These are phyloP conservation scores for Misopates orontium DNA, from an alignment of 257 asterid genomes.

Conservation along the genomic window DNA sequence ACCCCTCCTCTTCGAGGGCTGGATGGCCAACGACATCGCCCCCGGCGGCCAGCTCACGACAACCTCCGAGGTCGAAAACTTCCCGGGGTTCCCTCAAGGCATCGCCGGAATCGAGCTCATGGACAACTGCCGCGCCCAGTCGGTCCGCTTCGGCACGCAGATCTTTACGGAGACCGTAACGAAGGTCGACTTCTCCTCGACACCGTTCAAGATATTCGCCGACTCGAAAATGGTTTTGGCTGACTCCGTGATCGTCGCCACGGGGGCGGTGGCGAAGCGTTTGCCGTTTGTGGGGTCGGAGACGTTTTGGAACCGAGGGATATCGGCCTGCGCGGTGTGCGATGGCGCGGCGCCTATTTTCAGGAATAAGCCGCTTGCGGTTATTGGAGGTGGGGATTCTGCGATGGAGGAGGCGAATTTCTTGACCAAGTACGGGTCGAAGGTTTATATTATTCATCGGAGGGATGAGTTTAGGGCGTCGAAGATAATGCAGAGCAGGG, in stretches of 20 bases:
- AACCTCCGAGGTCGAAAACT: constrained; percentile 90
- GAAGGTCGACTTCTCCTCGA: constrained; percentile 60
- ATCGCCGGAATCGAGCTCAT: constrained; percentile 70
- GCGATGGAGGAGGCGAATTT: constrained; percentile 98
- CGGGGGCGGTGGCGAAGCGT: constrained; percentile 88
- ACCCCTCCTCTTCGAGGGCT: constrained; percentile 90
- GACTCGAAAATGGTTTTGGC: constrained; percentile 70
- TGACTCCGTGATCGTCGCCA: constrained; percentile 73
- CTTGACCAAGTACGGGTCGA: constrained; percentile 87
- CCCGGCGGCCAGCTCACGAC: constrained; percentile 98
- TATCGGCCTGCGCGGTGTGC: constrained; percentile 95
- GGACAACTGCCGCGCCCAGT: constrained; percentile 69
- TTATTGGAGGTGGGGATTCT: constrained; percentile 97
- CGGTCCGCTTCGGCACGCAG: constrained; percentile 63
- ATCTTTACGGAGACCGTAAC: constrained; percentile 73
- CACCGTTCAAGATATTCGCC: constrained; percentile 57
- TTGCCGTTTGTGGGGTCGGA: constrained; percentile 71
- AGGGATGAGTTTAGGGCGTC: constrained; percentile 91
- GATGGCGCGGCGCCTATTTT: constrained; percentile 96
- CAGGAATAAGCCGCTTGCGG: constrained; percentile 78
- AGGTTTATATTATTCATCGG: constrained; percentile 79
- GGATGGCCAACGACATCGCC: constrained; percentile 97
- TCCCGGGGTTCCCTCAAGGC: constrained; percentile 93
- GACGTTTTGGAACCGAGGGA: constrained; percentile 85
- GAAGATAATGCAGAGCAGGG: constrained; percentile 84